phyloP scores from a whole-genome alignment of 2,329 filamentous ascomycete species.

The Monosporascus sp. region DNA sequence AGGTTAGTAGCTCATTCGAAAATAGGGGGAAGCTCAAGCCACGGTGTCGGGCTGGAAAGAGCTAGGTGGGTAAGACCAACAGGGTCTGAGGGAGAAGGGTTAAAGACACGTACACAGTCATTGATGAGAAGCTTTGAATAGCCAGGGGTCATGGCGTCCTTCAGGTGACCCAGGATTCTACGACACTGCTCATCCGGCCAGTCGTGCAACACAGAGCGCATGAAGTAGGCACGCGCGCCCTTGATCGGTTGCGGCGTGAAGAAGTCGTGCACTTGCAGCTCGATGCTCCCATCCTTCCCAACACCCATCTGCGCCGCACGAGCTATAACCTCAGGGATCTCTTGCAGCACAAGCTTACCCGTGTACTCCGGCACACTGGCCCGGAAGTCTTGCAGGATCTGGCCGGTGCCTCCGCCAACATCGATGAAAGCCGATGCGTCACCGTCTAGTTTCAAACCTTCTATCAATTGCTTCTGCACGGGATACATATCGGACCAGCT shows the following conservation, averaged over 20 bases:
- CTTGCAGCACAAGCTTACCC: slow-evolving; percentile 11
- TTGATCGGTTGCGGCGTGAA: slow-evolving; percentile 25
- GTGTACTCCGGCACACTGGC: slow-evolving; percentile 3
- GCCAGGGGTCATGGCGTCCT: slow-evolving; percentile 22
- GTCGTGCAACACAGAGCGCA: slow-evolving; percentile 31
- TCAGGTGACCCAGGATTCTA: slow-evolving; percentile 27
- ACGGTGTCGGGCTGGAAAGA: no score
- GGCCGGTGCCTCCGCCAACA: slow-evolving; percentile 13
- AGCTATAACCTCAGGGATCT: slow-evolving; percentile 9
- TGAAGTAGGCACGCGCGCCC: slow-evolving; percentile 24
- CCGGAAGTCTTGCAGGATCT: slow-evolving; percentile 7
- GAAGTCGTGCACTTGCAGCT: slow-evolving; percentile 20
- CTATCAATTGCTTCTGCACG: slow-evolving; percentile 2
- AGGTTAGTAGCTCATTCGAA: neutral
- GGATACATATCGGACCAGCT: slow-evolving; percentile 9
- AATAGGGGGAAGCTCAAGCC: no score
- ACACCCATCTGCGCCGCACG: neutral
- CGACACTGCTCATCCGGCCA: slow-evolving; percentile 30
- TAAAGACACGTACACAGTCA: slow-evolving; percentile 16
- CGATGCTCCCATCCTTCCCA: slow-evolving; percentile 3
- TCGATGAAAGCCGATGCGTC: slow-evolving; percentile 8
- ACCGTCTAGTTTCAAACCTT: slow-evolving; percentile 2
- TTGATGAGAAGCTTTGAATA: slow-evolving; percentile 37
- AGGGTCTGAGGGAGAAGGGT: no score
- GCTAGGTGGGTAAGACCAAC: no score